Evolutionary conservation across 2,329 filamentous ascomycete genomes (phyloP), one percentile per base, ranked within the genome.

Genomic region (Diaporthe sp.): DNA sequence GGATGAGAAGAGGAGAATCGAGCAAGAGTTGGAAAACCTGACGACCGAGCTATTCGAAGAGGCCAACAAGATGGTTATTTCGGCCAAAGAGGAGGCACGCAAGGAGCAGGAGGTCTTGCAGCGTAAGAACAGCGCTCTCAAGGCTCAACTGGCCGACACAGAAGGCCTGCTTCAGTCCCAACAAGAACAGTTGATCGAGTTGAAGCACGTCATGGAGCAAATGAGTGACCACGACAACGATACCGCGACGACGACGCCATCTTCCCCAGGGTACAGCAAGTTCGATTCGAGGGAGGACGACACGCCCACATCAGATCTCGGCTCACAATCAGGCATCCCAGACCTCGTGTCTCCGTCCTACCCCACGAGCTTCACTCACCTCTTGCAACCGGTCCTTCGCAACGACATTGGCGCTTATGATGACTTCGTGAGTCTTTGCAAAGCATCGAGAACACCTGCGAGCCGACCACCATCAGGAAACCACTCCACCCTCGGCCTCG

Each of bases 61-160:
- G 86, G 97, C 97, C 67, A 98, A 99, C 85, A 96, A 94, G 88
- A 98, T 99, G 96, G 97, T 99, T 70, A 94, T 96, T 54, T 92
- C 91, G 22, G 96, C 96, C 50, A 95, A 97, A 81, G 95, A 96
- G 82, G 95, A 98, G 76, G 95, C 97, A 12, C 92, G 95, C 76
- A 92, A 91, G 77, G 95, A 98, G 79, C 93, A 95, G 50, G 95
- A 98, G 78, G 89, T 90, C 6, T 87, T 96, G 55, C 92, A 95
- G 74, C 94, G 93, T 80, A 95, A 95, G 81, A 97, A 97, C 80
- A 95, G 98, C 74, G 95, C 97, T 83, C 89, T 98, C 69, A 94
- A 92, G 80, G 89, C 93, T 35, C 96, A 98, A 83, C 88, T 99
- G 71, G 91, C 91, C 73, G 96, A 99, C 82, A 96, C 94, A 0